Base-by-base conservation (phyloP, 257 asterid genomes). In the Henckelia pumila region DNA sequence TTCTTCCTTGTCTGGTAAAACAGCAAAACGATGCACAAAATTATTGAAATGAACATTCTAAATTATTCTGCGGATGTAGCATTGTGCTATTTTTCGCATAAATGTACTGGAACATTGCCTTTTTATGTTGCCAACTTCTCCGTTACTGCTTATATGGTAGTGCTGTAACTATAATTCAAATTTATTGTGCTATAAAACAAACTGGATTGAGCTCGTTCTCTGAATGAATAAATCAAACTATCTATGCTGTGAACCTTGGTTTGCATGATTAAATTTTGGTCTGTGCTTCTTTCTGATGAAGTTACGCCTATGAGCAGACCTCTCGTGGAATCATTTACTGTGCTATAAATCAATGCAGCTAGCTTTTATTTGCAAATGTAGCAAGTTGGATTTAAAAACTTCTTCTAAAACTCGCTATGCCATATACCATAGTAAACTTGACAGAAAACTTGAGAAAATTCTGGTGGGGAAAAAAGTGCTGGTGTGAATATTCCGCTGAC, bases 231-330 rank as follows among this genome's bases (percentile, higher is more conserved):
- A 19, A 63, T 49, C 23, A 17, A 19, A 26, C 17, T 10, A 60
- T 8, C 26, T 30, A 28, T 60, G 50, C 20, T 60, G 50, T 3
- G 25, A 32, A 30, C 7, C 33, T 16, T 23, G 61, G 61, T 3
- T 57, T 24, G 30, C n/a, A 14, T 56, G 17, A 56, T 8, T 8
- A 22, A 11, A 40, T 25, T 59, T 53, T 63, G 13, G 21, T 26
- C 24, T 53, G 17, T 32, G 29, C 37, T 32, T 71, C 61, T 59
- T 53, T 65, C 56, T 57, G 44, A 53, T 64, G 40, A 65, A 20
- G 53, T 20, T 63, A 52, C 63, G 23, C 3, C 47, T 5, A 63
- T 64, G 53, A 72, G 52, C 71, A 57, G 62, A 59, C 62, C 16
- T 65, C 30, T 47, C n/a, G 5, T 40, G 71, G 6, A 37, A 57